These are phyloP conservation scores for Ceratocystis huliohia DNA, from an alignment of 2,329 filamentous ascomycete genomes.

Conservation along the genomic window DNA sequence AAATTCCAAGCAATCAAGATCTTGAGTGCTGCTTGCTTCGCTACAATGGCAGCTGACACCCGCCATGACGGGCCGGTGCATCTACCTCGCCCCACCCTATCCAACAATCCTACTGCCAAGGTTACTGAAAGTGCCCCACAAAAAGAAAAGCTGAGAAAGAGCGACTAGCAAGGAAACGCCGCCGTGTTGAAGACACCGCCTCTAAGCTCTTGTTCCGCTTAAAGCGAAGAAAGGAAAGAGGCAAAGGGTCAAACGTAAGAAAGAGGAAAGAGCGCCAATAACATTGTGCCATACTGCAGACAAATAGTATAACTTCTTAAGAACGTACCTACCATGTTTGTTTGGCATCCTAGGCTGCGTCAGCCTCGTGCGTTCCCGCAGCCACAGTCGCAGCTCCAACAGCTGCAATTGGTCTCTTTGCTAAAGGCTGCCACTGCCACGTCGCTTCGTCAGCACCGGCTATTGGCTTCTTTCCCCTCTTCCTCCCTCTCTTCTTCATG, in stretches of 20 bases:
- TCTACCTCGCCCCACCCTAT: not conserved
- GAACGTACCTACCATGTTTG: slow-evolving; percentile 10
- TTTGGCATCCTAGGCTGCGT: slow-evolving; percentile 12
- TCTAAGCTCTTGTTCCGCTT: not conserved
- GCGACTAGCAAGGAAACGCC: not conserved
- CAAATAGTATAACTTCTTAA: not conserved
- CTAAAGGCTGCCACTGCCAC: slow-evolving; percentile 13
- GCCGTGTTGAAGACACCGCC: not conserved
- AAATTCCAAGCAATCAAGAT: not conserved
- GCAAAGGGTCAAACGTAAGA: not conserved
- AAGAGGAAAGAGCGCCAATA: slow-evolving; percentile 7
- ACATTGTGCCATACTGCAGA: not conserved
- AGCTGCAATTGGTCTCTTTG: slow-evolving; percentile 7
- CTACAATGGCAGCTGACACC: not conserved
- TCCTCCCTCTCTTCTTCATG: not conserved
- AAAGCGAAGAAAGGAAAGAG: not conserved
- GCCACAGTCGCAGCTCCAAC: slow-evolving; percentile 14
- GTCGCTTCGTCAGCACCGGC: slow-evolving; percentile 7
- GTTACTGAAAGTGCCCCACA: not conserved
- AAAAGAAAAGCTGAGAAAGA: slow-evolving; percentile 3
- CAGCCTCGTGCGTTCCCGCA: slow-evolving; percentile 20
- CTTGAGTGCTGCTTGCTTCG: not conserved
- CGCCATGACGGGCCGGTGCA: not conserved
- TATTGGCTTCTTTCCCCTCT: slow-evolving; percentile 11
- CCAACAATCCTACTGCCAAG: not conserved